Evolutionary conservation across 768 basidiomycete genomes (phyloP), one percentile per base, ranked within the genome.

Genomic region (Tylopilus vinaceipallidus): DNA sequence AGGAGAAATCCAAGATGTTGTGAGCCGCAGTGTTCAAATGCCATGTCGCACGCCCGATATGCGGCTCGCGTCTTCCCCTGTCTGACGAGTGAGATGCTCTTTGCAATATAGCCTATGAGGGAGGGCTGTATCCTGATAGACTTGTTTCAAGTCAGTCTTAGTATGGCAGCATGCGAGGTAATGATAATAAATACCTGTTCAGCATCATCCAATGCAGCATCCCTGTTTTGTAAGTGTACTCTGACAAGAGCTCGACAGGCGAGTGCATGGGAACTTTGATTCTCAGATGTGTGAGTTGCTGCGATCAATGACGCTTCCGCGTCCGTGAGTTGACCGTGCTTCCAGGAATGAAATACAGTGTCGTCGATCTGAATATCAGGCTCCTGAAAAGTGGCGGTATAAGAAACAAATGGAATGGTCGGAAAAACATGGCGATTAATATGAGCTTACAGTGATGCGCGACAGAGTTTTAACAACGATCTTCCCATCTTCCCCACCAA

Each of bases 231-330:
- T 13, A 56, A 26, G 9, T 27, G 56, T 10, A 47, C 20, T 2
- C 29, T 20, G 2, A 56, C 17, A 16, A 57, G 42, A 2, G 53
- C 42, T 40, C 43, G 30, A 19, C 29, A 37, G 9, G 54, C 50
- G 12, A 57, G 27, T 3, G 13, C 29, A 24, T 49, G 32, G 27
- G 42, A 42, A n/a, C 11, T 22, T 8, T 7, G 0, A 24, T 22
- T 7, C 26, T 16, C 20, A 13, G 54, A 36, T 16, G 0, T 1
- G 1, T 9, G 3, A 7, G 45, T 32, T 17, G 24, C 16, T 24
- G 35, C 16, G 0, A 27, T 42, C 42, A 56, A 17, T 8, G 32
- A 30, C 3, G 20, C 22, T 5, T 54, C 34, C 6, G 24, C 22
- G 5, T 19, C 13, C 2, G 2, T 24, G 6, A 57, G 36, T 6